These are phyloP conservation scores for Malassezia furfur DNA, from an alignment of 1,284 basidiomycete genomes.

Conservation along the genomic window DNA sequence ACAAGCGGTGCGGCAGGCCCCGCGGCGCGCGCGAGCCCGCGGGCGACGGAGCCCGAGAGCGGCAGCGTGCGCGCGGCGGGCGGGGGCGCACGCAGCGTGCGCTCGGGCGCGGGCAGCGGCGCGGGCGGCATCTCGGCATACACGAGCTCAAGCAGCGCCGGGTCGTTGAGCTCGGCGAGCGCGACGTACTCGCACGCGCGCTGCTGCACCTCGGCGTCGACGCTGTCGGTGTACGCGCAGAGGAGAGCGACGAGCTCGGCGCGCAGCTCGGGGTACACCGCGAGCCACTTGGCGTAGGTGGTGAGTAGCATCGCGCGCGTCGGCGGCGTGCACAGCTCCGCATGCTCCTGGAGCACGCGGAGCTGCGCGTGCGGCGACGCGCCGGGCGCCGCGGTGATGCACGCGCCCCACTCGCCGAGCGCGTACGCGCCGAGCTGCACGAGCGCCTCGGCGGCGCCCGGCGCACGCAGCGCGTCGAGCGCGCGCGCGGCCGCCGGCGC, in stretches of 20 bases:
- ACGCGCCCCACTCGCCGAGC: constrained; percentile 83
- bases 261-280: constrained; percentile 97
- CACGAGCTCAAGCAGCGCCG: constrained; percentile 82
- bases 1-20: too few relatives aligned
- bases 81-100: background rate
- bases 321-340: constrained; percentile 82
- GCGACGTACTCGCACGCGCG: constrained; percentile 62
- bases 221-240: constrained; percentile 57
- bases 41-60: too few relatives aligned
- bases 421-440: constrained; percentile 93
- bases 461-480: constrained; percentile 59
- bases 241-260: constrained; percentile 86
- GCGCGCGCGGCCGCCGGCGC: constrained; percentile 93
- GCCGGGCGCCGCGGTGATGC: constrained; percentile 87
- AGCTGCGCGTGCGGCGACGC: constrained; percentile 93
- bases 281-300: constrained; percentile 99
- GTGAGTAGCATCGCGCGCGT: constrained; percentile 86
- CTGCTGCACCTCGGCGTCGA: constrained; percentile 97
- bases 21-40: too few relatives aligned
- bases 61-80: too few relatives aligned
- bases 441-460: constrained; percentile 89
- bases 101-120: constrained; percentile 52
- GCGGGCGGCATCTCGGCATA: constrained; percentile 96
- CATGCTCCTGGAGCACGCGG: constrained; percentile 83
- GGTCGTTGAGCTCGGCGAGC: constrained; percentile 53